A percentile compares a stretch with the other conserved stretches of the same genome.
phyloP scores from a whole-genome alignment of 2,329 filamentous ascomycete genomes.

The Trichoderma sp. region DNA sequence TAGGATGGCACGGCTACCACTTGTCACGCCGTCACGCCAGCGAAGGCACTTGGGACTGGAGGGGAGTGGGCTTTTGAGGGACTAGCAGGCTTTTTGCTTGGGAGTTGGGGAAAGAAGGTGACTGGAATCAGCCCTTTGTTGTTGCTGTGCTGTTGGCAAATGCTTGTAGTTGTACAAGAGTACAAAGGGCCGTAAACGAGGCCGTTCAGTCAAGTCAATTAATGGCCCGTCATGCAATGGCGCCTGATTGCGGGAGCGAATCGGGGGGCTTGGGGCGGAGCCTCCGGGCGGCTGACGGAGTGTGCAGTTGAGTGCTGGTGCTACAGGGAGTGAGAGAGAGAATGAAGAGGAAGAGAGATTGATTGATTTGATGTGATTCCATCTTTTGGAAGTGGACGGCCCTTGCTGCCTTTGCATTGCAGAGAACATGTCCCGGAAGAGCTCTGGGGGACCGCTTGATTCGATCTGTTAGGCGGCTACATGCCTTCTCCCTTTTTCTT shows the following conservation, averaged over 20 bases:
- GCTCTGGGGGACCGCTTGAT: background rate
- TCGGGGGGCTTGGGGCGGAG: constrained; percentile 24
- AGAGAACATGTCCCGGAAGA: background rate
- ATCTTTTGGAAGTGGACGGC: background rate
- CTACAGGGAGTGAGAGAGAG: constrained; percentile 5
- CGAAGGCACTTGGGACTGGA: background rate
- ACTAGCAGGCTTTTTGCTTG: background rate
- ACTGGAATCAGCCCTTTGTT: background rate
- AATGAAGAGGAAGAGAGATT: background rate
- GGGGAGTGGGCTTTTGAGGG: background rate
- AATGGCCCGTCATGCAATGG: constrained; percentile 20
- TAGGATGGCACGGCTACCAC: constrained; percentile 29
- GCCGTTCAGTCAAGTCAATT: background rate
- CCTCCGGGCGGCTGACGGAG: constrained; percentile 17
- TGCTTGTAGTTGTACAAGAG: background rate
- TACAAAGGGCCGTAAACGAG: background rate
- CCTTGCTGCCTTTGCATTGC: background rate
- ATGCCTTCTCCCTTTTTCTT: background rate
- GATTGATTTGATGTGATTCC: background rate
- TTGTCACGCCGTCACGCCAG: constrained; percentile 29
- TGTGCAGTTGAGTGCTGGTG: background rate
- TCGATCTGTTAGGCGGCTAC: background rate
- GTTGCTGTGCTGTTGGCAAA: background rate
- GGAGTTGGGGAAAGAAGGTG: background rate
- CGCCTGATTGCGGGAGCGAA: constrained; percentile 29